Percentiles rank a stretch among this genome's conserved stretches.
phyloP scores from a whole-genome alignment of 345 rosid genomes.

The Aegle marmelos region DNA sequence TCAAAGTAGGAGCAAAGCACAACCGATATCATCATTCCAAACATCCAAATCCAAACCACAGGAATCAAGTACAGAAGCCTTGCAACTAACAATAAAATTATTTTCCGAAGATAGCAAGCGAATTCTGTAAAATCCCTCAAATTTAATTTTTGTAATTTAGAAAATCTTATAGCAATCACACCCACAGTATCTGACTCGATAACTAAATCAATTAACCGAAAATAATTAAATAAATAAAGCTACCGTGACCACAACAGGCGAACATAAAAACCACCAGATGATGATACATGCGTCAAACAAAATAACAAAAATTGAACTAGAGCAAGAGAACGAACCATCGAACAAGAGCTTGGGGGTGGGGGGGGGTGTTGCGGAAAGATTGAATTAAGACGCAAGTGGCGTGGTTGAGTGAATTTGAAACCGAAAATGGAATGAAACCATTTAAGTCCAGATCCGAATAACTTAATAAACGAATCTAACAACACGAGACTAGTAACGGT shows the following conservation, averaged over 20 bases:
- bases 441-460: not conserved
- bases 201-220: not conserved
- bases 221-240: too few species aligned
- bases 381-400: not conserved
- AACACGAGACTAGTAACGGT: not conserved
- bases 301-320: not conserved
- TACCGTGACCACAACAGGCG: not conserved
- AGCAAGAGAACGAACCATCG: constrained; percentile 29
- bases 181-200: not conserved
- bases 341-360: not conserved
- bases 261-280: not conserved
- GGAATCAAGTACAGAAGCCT: not conserved
- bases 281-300: not conserved
- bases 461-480: constrained; percentile 3
- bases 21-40: not conserved
- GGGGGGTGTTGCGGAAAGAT: too few species aligned
- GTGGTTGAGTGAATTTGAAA: constrained; percentile 5
- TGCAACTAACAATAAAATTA: not conserved
- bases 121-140: not conserved
- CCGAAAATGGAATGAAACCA: not conserved
- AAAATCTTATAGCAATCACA: not conserved
- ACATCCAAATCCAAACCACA: not conserved
- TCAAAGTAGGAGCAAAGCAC: not conserved
- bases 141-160: not conserved
- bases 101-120: not conserved